phyloP scores from a whole-genome alignment of 768 basidiomycete species.

The Tricholoma bakamatsutake region DNA sequence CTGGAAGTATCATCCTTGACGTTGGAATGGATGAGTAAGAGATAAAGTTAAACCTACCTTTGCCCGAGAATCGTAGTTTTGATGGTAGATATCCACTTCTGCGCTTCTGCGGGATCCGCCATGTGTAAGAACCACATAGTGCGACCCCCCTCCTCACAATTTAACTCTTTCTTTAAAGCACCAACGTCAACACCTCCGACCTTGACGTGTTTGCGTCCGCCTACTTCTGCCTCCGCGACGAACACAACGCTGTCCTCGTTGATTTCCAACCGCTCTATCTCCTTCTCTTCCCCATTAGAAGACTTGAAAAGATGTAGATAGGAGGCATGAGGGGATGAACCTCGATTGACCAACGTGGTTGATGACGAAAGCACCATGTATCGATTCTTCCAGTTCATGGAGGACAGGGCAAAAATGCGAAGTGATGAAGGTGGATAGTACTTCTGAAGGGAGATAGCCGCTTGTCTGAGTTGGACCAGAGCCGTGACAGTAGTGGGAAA shows the following conservation, averaged over 20 bases:
- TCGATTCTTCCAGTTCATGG: constrained; percentile 67
- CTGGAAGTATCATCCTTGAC: constrained; percentile 27
- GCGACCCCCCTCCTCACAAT: constrained; percentile 42
- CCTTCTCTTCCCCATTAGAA: constrained; percentile 50
- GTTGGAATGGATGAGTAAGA: background rate
- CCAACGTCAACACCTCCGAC: constrained; percentile 62
- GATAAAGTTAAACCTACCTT: constrained; percentile 35
- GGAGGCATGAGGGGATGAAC: constrained; percentile 36
- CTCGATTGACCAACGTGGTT: constrained; percentile 28
- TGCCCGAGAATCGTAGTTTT: constrained; percentile 69
- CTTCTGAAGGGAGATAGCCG: constrained; percentile 54
- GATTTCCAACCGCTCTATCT: constrained; percentile 71
- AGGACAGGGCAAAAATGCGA: constrained; percentile 58
- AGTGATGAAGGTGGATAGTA: constrained; percentile 64
- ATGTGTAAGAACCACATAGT: constrained; percentile 73
- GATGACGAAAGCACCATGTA: constrained; percentile 56
- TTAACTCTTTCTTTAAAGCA: constrained; percentile 36
- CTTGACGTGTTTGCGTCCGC: constrained; percentile 49
- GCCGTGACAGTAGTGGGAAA: constrained; percentile 57
- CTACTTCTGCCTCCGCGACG: constrained; percentile 55
- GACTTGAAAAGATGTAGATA: constrained; percentile 76
- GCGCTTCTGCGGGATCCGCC: constrained; percentile 51
- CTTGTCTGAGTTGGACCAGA: constrained; percentile 47
- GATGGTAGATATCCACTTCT: constrained; percentile 71
- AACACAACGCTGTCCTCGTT: constrained; percentile 74